Percentiles rank a stretch among this genome's conserved stretches.
Conservation (phyloP, 306 rosid genomes). For the Vigna trinervia region DNA sequence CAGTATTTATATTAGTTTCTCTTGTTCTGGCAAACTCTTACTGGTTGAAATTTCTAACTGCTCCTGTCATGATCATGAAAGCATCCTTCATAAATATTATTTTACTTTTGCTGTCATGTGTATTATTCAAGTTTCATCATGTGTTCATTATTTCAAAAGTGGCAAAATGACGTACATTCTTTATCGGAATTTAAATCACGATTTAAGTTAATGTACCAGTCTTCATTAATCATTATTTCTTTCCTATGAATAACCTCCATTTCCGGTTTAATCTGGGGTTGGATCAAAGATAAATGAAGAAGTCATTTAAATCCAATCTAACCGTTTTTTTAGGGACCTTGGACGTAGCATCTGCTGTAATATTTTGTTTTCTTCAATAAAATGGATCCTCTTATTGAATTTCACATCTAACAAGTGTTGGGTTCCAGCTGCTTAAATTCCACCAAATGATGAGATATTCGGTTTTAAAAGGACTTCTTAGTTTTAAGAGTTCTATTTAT, state of each 20-base stretch:
- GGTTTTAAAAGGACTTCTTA: background rate
- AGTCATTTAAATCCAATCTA: background rate
- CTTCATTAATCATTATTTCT: background rate
- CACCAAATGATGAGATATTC: background rate
- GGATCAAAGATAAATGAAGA: constrained; percentile 12
- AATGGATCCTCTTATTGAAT: background rate
- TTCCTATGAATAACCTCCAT: background rate
- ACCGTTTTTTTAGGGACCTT: background rate
- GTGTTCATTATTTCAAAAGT: constrained; percentile 14
- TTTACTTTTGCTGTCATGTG: background rate
- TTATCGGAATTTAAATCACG: background rate
- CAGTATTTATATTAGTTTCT: background rate
- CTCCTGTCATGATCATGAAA: background rate
- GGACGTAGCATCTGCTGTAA: background rate
- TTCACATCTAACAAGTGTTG: background rate
- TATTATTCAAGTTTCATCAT: constrained; percentile 19
- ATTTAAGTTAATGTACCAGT: background rate
- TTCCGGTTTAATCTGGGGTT: constrained; percentile 27
- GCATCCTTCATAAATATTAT: background rate
- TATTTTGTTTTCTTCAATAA: background rate
- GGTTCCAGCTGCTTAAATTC: constrained; percentile 1
- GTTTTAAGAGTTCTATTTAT: background rate
- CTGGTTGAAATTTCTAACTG: background rate
- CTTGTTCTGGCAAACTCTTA: background rate
- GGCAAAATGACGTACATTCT: constrained; percentile 10